These are phyloP conservation scores for Russula abietina DNA, from an alignment of 768 basidiomycete genomes.

Conservation along the genomic window DNA sequence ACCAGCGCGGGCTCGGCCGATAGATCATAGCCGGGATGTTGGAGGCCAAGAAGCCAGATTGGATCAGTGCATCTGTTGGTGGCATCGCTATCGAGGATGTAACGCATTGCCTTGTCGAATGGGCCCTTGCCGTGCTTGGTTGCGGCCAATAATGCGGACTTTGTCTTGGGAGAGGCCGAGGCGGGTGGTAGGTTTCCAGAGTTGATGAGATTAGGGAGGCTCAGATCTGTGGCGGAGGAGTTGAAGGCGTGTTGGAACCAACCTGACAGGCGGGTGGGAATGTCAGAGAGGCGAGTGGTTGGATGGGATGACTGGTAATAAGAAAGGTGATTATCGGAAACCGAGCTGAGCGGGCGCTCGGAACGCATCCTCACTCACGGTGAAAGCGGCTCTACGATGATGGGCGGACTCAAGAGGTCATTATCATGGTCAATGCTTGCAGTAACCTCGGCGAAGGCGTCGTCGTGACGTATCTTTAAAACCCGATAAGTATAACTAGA, in stretches of 20 bases:
- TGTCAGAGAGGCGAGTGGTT: slow-evolving; percentile 52
- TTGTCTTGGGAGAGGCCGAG: slow-evolving; percentile 39
- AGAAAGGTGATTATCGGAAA: slow-evolving; percentile 41
- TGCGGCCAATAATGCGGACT: slow-evolving; percentile 53
- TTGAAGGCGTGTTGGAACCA: slow-evolving; percentile 79
- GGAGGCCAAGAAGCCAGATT: slow-evolving; percentile 86
- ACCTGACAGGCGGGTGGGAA: slow-evolving; percentile 70
- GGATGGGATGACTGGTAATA: slow-evolving; percentile 43
- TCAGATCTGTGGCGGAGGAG: slow-evolving; percentile 64
- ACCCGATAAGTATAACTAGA: too few relatives aligned
- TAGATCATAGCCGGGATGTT: slow-evolving; percentile 68
- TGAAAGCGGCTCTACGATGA: slow-evolving; percentile 59
- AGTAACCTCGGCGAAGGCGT: too few relatives aligned
- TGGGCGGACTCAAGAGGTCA: too few relatives aligned
- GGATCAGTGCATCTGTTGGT: slow-evolving; percentile 73
- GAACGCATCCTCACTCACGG: slow-evolving; percentile 51
- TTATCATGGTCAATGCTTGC: too few relatives aligned
- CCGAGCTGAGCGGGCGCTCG: slow-evolving; percentile 48
- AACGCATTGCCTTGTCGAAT: slow-evolving; percentile 78
- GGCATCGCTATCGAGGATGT: slow-evolving; percentile 87
- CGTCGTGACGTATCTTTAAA: too few relatives aligned
- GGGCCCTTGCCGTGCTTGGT: slow-evolving; percentile 71
- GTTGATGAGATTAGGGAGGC: slow-evolving; percentile 54
- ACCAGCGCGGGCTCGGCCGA: slow-evolving; percentile 26
- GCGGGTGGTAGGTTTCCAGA: slow-evolving; percentile 35